These are phyloP conservation scores for Cryphonectria naterciae DNA, from an alignment of 2,329 filamentous ascomycete genomes.

Conservation along the genomic window DNA sequence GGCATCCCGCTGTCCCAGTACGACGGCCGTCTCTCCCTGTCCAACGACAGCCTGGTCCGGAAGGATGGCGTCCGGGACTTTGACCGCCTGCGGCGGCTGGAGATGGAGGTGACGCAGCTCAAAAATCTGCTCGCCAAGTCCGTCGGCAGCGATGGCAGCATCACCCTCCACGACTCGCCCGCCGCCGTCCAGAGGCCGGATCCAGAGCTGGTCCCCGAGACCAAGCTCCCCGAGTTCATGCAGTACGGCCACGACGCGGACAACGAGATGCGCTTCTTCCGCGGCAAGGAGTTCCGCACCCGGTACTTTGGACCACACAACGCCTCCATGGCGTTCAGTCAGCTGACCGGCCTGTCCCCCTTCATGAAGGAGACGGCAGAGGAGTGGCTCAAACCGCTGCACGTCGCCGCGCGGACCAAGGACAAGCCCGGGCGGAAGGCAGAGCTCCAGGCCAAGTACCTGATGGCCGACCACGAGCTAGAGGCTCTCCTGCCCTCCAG, in stretches of 20 bases:
- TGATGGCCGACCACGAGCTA: conserved; percentile 52
- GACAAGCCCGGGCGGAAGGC: conserved; percentile 58
- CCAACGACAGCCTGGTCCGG: conserved; percentile 43
- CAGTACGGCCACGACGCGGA: conserved; percentile 39
- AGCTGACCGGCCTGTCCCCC: conserved; percentile 58
- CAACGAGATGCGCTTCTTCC: conserved; percentile 60
- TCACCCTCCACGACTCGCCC: conserved; percentile 33
- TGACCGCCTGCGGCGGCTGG: conserved; percentile 62
- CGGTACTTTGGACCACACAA: conserved; percentile 65
- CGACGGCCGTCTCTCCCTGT: conserved; percentile 48
- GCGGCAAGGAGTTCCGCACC: conserved; percentile 62
- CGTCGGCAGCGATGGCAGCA: conserved; percentile 33
- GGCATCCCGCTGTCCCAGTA: conserved; percentile 54
- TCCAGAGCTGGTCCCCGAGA: conserved; percentile 27
- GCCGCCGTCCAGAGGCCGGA: conserved; percentile 31
- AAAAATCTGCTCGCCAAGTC: conserved; percentile 55
- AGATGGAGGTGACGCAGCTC: conserved; percentile 62
- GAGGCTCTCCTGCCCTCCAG: conserved; percentile 54
- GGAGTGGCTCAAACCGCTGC: conserved; percentile 63
- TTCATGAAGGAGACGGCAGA: conserved; percentile 67
- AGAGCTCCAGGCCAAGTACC: conserved; percentile 55
- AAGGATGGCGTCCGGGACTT: conserved; percentile 53
- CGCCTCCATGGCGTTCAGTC: conserved; percentile 61
- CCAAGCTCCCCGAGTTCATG: conserved; percentile 38
- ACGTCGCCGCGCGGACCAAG: conserved; percentile 56